A percentile compares a stretch with the other conserved stretches of the same genome.
phyloP scores from a whole-genome alignment of 495 filamentous ascomycete genomes.

The Annulohypoxylon nitens region DNA sequence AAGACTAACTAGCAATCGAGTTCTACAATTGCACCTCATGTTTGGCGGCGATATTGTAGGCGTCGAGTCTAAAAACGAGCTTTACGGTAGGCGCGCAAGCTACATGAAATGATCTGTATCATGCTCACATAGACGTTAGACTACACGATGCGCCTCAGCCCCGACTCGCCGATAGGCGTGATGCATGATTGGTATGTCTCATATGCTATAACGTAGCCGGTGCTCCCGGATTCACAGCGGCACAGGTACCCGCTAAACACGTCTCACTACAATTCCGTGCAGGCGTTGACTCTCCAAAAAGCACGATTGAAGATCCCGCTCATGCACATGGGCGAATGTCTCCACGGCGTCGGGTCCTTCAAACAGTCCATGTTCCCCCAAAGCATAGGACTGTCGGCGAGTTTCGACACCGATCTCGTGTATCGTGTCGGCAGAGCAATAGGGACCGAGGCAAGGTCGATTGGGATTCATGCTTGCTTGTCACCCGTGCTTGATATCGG shows the following conservation, averaged over 20 bases:
- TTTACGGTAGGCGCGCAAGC: constrained; percentile 50
- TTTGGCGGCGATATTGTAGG: constrained; percentile 60
- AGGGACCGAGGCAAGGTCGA: constrained; percentile 55
- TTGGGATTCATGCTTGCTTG: constrained; percentile 59
- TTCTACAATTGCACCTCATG: constrained; percentile 60
- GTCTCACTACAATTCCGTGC: constrained; percentile 56
- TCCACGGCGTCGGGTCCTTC: constrained; percentile 58
- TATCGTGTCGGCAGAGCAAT: constrained; percentile 55
- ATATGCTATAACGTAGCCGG: background rate
- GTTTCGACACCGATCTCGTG: constrained; percentile 56
- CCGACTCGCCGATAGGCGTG: constrained; percentile 49
- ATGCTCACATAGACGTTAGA: constrained; percentile 40
- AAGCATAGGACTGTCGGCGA: constrained; percentile 53
- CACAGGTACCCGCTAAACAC: constrained; percentile 55
- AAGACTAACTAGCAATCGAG: constrained; percentile 28
- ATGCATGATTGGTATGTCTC: constrained; percentile 50
- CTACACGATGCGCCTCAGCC: constrained; percentile 52
- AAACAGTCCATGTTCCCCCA: constrained; percentile 60
- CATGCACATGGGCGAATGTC: constrained; percentile 57
- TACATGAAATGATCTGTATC: background rate
- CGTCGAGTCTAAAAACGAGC: constrained; percentile 55
- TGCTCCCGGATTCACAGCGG: background rate
- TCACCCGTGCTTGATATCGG: constrained; percentile 60
- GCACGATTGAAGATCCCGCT: constrained; percentile 53
- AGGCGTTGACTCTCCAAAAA: constrained; percentile 52